Percentiles rank a stretch among this genome's conserved stretches.
Conservation (phyloP, 2,329 filamentous ascomycete species). For the Trichoderma simmonsii region DNA sequence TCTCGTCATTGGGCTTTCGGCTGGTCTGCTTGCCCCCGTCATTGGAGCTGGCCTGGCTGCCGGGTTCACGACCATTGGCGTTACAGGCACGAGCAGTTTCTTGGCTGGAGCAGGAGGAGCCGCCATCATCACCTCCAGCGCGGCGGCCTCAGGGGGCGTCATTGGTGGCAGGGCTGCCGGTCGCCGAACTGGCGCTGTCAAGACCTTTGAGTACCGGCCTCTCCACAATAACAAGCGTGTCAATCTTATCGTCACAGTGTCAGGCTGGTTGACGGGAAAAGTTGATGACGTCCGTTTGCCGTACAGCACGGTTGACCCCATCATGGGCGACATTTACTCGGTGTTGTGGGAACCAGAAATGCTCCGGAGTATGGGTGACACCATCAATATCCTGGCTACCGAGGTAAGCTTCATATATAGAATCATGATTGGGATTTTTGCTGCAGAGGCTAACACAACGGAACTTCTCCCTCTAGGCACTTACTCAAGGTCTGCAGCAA, state of each 20-base stretch:
- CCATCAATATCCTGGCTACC: conserved; percentile 95
- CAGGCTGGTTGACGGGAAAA: conserved; percentile 98
- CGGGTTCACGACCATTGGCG: conserved; percentile 91
- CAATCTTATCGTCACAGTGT: conserved; percentile 91
- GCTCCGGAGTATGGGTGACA: conserved; percentile 96
- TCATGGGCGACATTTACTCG: conserved; percentile 98
- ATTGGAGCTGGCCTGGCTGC: conserved; percentile 93
- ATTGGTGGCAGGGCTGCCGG: conserved; percentile 85
- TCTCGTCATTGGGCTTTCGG: conserved; percentile 90
- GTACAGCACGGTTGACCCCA: conserved; percentile 91
- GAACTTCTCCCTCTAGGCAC: conserved; percentile 54
- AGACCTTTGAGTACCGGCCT: conserved; percentile 94
- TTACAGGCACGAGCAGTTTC: conserved; percentile 84
- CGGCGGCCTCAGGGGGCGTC: conserved; percentile 79
- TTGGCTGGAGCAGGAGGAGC: conserved; percentile 88
- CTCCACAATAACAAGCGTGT: conserved; percentile 97
- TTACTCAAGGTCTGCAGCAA: conserved; percentile 95
- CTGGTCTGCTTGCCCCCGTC: conserved; percentile 84
- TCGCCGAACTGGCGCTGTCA: conserved; percentile 84
- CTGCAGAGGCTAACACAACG: neutral
- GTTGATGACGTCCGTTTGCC: conserved; percentile 94
- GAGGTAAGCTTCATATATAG: conserved; percentile 63
- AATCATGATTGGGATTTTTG: neutral
- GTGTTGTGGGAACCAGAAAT: conserved; percentile 98
- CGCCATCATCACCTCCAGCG: conserved; percentile 87